A percentile compares a stretch with the other conserved stretches of the same genome.
These are phyloP conservation scores for Fusarium sacchari DNA, from an alignment of 2,329 filamentous ascomycete genomes.

Conservation along the genomic window DNA sequence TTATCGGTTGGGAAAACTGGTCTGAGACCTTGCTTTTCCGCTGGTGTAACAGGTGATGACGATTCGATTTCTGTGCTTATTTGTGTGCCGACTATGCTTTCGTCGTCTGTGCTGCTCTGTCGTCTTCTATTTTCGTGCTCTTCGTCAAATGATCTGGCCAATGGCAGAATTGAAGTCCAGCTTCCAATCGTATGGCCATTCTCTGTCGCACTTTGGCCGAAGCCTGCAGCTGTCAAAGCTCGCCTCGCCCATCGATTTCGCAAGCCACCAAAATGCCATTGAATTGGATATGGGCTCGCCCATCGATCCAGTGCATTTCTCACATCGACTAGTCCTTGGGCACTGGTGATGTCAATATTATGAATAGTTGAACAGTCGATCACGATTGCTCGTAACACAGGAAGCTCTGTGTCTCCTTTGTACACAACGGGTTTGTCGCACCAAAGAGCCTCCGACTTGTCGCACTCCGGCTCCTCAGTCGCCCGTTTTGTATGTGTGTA, in stretches of 20 bases:
- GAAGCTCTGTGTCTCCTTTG: conserved; percentile 45
- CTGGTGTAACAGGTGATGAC: not conserved
- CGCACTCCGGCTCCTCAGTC: conserved; percentile 47
- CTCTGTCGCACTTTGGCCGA: conserved; percentile 56
- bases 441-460: conserved; percentile 61
- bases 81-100: not conserved
- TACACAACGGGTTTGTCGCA: conserved; percentile 55
- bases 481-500: conserved; percentile 51
- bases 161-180: conserved; percentile 50
- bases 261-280: conserved; percentile 66
- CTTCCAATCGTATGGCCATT: conserved; percentile 41
- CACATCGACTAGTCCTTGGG: conserved; percentile 67
- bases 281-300: conserved; percentile 57
- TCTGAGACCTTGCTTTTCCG: conserved; percentile 9
- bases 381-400: conserved; percentile 63
- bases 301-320: conserved; percentile 65
- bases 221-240: conserved; percentile 65
- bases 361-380: conserved; percentile 68
- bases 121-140: not conserved
- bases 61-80: conserved; percentile 5
- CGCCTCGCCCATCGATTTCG: conserved; percentile 67
- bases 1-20: conserved; percentile 54
- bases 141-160: conserved; percentile 40
- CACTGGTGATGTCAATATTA: conserved; percentile 65
- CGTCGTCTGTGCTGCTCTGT: not conserved